Base-by-base conservation (phyloP, 345 rosid species). In the Euphorbia pulcherrima region DNA sequence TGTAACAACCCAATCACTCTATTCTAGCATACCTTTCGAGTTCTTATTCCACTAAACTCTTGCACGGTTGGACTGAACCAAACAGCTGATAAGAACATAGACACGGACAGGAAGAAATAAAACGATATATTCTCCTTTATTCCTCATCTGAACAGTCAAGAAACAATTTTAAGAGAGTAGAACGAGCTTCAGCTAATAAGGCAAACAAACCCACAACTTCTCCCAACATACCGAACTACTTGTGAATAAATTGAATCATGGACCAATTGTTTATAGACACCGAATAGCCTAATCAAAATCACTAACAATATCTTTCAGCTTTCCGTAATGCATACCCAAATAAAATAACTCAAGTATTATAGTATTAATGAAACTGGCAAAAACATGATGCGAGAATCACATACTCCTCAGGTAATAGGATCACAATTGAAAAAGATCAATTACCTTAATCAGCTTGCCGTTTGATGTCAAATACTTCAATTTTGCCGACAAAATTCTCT, bases 361-460 rank as follows among this genome's bases (percentile, higher is more conserved):
- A 23, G 57, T 52, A 52, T 52, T n/a, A 52, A 52, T 53, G 5
- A 23, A 53, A 53, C 12, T 21, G 57, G 57, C 7, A 13, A 57
- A 57, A 27, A 28, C 21, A 57, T 29, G 37, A 21, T 21, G 13
- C 17, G 26, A 41, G 48, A 44, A 44, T 17, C 30, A 62, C 18
- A 62, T 26, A 62, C 29, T 30, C 6, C 26, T 8, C 8, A 26
- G 33, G 20, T 20, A 12, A 21, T 20, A 67, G 29, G 54, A 33
- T 3, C 20, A 47, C n/a, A 35, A 56, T 33, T 44, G 26, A 26
- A 8, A 55, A 23, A 44, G 56, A 61, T 5, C 65, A 16, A 65
- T 73, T 83, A 94, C 99, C 96, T 95, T 95, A 68, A 87, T 58
- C 59, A 95, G 84, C 84, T 87, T 90, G 46, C 97, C 90, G 54